A percentile compares a stretch with the other conserved stretches of the same genome.
phyloP scores from a whole-genome alignment of 495 filamentous ascomycete genomes.

The Copromyces sp. region DNA sequence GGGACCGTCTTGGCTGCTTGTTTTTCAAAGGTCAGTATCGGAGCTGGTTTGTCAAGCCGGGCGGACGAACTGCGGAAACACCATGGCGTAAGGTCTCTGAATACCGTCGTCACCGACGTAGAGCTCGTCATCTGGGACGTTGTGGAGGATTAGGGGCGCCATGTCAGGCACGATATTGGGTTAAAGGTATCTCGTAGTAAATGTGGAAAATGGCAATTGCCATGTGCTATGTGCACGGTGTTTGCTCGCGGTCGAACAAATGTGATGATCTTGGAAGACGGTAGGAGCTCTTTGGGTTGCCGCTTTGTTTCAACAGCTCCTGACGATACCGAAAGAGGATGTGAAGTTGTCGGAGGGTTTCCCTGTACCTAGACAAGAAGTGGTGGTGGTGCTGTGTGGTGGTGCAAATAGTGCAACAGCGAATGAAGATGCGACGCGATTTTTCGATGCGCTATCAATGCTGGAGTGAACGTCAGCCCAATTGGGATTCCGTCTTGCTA shows the following conservation, averaged over 20 bases:
- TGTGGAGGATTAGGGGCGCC: conserved; percentile 48
- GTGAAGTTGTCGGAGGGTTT: not conserved
- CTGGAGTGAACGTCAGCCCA: not conserved
- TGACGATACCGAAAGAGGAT: not conserved
- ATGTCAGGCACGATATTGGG: conserved; percentile 20
- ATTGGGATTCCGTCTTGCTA: not conserved
- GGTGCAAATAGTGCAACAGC: not conserved
- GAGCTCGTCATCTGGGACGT: conserved; percentile 48
- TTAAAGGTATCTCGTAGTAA: not conserved
- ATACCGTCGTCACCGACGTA: conserved; percentile 48
- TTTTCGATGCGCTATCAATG: not conserved
- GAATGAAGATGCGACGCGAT: not conserved
- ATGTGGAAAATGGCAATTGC: not conserved
- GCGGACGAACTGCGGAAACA: conserved; percentile 41
- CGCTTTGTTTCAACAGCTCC: not conserved
- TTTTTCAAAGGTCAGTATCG: not conserved
- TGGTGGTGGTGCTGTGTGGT: not conserved
- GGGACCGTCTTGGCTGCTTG: conserved; percentile 28
- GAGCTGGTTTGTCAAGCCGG: not conserved
- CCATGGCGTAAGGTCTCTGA: conserved; percentile 45
- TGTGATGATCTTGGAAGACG: not conserved
- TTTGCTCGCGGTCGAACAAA: not conserved
- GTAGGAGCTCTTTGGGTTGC: not conserved
- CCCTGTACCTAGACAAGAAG: not conserved
- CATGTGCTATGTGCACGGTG: not conserved